Percentiles rank a stretch among this genome's conserved stretches.
These are phyloP conservation scores for Hermanozyma aechmeae DNA, from an alignment of 805 yeast genomes.

Conservation along the genomic window DNA sequence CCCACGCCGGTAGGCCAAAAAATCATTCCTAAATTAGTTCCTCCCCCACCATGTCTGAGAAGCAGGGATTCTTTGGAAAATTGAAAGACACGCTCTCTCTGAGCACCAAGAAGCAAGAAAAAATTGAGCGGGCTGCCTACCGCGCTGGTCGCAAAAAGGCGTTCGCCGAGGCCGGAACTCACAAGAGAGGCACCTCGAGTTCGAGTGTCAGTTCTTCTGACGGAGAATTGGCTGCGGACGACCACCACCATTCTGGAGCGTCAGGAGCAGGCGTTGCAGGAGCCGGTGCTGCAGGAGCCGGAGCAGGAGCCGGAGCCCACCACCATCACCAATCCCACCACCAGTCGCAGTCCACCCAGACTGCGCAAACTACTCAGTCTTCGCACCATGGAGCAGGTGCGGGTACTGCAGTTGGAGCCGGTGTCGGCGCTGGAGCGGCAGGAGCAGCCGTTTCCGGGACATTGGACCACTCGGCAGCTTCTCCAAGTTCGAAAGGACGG, in stretches of 20 bases:
- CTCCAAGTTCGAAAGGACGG: constrained; percentile 18
- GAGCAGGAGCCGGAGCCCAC: no score
- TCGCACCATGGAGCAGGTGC: not conserved
- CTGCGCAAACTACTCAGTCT: no score
- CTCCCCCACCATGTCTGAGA: constrained; percentile 3
- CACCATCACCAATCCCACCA: no score
- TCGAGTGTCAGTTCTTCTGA: constrained; percentile 1
- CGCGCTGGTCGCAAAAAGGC: constrained; percentile 7
- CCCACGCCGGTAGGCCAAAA: no score
- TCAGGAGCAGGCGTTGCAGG: no score
- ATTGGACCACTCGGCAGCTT: no score
- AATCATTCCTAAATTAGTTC: no score
- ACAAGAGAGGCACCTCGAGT: not conserved
- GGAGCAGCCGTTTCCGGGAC: not conserved
- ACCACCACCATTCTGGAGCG: no score
- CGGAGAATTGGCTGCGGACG: no score
- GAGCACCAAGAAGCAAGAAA: constrained; percentile 4
- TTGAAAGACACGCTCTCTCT: constrained; percentile 2
- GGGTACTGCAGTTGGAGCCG: not conserved
- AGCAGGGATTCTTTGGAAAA: constrained; percentile 6
- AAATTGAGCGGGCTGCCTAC: constrained; percentile 5
- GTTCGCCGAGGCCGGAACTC: constrained; percentile 2
- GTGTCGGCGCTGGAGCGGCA: not conserved
- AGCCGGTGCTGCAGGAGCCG: no score
- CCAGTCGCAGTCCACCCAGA: no score